Base-by-base conservation (phyloP, 352 stramenopile genomes). In the Blastocystis sp. region DNA sequence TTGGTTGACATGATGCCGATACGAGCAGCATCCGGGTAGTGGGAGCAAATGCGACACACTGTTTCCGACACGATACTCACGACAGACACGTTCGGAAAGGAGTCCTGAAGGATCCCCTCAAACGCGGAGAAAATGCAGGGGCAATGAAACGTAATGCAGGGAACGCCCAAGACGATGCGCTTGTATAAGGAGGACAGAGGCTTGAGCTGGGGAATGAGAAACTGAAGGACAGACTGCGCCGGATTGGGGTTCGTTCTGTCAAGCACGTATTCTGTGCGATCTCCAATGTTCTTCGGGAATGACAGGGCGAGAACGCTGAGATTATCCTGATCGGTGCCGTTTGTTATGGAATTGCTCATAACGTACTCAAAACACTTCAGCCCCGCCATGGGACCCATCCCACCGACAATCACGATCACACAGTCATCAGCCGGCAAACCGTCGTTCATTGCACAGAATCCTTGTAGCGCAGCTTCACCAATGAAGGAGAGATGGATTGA, bases 301-400 rank as follows among this genome's bases (percentile, higher is more conserved):
- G 74, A 84, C 17, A 84, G 19, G 28, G 66, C n/a, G 14, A 84
- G 21, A 24, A 54, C 57, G 17, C 66, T 68, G 21, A 84, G 52
- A 69, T 84, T 84, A n/a, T 84, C 52, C 45, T 84, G 74, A 54
- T 84, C 74, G 21, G 74, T 84, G 34, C 74, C 74, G 28, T 84
- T 69, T 52, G 74, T 84, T 6, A 24, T 57, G 21, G 28, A 68
- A 57, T 84, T 84, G 3, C 38, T n/a, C 9, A 24, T 57, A 59
- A 84, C 45, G 45, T 84, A 84, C 43, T 84, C 52, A 59, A 69
- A 69, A 24, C 74, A 84, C 74, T 84, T 43, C 45, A 68, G 24
- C 19, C 74, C 74, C 21, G 74, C 74, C 60, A 84, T 57, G 2
- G 74, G 74, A 69, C 74, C 74, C 74, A 84, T 84, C 28, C 74